Base-by-base conservation (phyloP, 1,284 basidiomycete genomes). In the Ceratobasidium sp. region DNA sequence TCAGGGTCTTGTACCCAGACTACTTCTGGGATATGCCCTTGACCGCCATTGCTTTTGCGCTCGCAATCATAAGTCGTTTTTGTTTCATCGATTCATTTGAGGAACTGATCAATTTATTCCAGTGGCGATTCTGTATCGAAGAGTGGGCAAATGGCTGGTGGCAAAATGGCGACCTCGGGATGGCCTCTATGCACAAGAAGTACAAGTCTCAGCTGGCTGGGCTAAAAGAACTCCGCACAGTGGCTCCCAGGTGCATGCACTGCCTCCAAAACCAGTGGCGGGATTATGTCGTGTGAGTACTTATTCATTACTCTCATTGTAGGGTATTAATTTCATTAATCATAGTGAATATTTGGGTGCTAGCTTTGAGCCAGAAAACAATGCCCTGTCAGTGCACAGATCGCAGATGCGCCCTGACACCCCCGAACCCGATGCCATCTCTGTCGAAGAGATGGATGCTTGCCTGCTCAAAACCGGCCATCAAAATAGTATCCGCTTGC, bases 121-220 rank as follows among this genome's bases (percentile, higher is more conserved):
- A 62, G 58, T 23, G n/a, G 60, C 50, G 44, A n/a, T 66, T 53
- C 23, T 53, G 60, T 19, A 7, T 66, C 36, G 46, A 50, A 19
- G 58, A 62, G 27, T 62, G 58, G 58, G 9, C 44, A 0, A 36
- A 36, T 7, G 50, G 60, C n/a, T 66, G 25, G 14, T 54, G 39
- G 8, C 21, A 42, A 16, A 42, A 23, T 27, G 7, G 25, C 25
- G 50, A 66, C n/a, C 49, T 66, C 14, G 36, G 50, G 7, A 25
- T 39, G 9, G 36, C 50, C 1, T 2, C 52, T 1, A 66, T 66
- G 60, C 50, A 21, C 2, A 25, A 66, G 30, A 66, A 66, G 39
- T 62, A 50, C 25, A 33, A 62, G 14, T 14, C 27, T 9, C 46
- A 50, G 9, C 33, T 62, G 1, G 30, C 36, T 0, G 50, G 50